Percentiles rank a stretch among this genome's conserved stretches.
phyloP scores from a whole-genome alignment of 2,329 filamentous ascomycete genomes.

The Leptodontidium sp. region DNA sequence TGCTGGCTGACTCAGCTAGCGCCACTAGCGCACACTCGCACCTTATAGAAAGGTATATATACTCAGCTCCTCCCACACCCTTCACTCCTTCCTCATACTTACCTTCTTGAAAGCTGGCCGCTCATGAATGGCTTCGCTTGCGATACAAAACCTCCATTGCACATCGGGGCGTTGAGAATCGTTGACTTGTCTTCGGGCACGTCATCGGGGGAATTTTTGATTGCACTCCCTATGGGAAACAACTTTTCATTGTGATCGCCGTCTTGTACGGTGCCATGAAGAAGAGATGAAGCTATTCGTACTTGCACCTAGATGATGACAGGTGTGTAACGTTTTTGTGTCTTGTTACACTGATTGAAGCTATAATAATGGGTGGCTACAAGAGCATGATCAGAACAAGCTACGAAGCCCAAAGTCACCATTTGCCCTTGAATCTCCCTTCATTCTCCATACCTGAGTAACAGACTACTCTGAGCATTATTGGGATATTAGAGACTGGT shows the following conservation, averaged over 20 bases:
- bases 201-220: constrained; percentile 49
- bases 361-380: no score
- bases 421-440: no score
- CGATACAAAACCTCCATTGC: constrained; percentile 61
- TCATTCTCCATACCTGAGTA: no score
- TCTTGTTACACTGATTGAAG: no score
- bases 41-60: constrained; percentile 20
- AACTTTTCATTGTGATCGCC: constrained; percentile 50
- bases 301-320: background rate
- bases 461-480: no score
- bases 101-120: constrained; percentile 45
- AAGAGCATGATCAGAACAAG: no score
- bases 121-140: constrained; percentile 43
- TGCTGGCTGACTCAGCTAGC: no score
- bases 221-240: constrained; percentile 35
- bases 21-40: background rate
- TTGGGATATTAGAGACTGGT: no score
- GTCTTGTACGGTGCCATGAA: constrained; percentile 34
- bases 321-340: background rate
- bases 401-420: no score
- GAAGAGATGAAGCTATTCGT: constrained; percentile 17
- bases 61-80: constrained; percentile 23
- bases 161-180: constrained; percentile 59
- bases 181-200: constrained; percentile 48
- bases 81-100: constrained; percentile 45